These are phyloP conservation scores for Clarireedia monteithiana DNA, from an alignment of 2,329 filamentous ascomycete genomes.

Conservation along the genomic window DNA sequence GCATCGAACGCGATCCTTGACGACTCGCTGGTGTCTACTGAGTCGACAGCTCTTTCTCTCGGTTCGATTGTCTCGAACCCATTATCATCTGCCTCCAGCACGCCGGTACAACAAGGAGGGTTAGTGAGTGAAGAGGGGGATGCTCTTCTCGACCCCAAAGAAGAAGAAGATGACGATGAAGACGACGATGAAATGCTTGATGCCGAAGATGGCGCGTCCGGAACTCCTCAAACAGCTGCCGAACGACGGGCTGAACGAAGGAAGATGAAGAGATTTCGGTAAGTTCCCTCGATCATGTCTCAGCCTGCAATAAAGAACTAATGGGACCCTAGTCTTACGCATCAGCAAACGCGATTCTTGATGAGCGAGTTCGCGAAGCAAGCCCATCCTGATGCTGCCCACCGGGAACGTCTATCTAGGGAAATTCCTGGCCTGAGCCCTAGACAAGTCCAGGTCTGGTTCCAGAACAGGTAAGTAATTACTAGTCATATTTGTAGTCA, in stretches of 20 bases:
- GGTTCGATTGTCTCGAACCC: slow-evolving; percentile 33
- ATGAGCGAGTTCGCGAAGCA: slow-evolving; percentile 97
- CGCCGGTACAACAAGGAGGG: slow-evolving; percentile 35
- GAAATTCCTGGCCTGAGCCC: slow-evolving; percentile 90
- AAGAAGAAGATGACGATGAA: slow-evolving; percentile 28
- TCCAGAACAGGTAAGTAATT: slow-evolving; percentile 80
- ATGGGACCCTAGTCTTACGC: slow-evolving; percentile 61
- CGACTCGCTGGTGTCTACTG: slow-evolving; percentile 34
- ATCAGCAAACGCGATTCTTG: slow-evolving; percentile 93
- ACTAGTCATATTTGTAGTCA: neutral
- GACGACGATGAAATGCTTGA: slow-evolving; percentile 53
- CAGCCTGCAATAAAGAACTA: slow-evolving; percentile 23
- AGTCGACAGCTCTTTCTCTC: slow-evolving; percentile 33
- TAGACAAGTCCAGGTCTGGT: slow-evolving; percentile 95
- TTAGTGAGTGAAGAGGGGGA: slow-evolving; percentile 39
- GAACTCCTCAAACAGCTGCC: slow-evolving; percentile 43
- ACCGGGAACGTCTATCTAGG: slow-evolving; percentile 76
- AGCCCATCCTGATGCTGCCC: slow-evolving; percentile 85
- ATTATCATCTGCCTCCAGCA: slow-evolving; percentile 33
- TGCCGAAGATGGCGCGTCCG: slow-evolving; percentile 32
- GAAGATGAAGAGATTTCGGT: slow-evolving; percentile 78
- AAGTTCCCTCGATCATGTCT: slow-evolving; percentile 22
- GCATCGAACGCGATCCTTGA: slow-evolving; percentile 31
- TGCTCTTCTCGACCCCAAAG: slow-evolving; percentile 30
- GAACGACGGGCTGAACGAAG: slow-evolving; percentile 49